Evolutionary conservation across 805 yeast genomes (phyloP).

Genomic region (Candida odintsovae): DNA sequence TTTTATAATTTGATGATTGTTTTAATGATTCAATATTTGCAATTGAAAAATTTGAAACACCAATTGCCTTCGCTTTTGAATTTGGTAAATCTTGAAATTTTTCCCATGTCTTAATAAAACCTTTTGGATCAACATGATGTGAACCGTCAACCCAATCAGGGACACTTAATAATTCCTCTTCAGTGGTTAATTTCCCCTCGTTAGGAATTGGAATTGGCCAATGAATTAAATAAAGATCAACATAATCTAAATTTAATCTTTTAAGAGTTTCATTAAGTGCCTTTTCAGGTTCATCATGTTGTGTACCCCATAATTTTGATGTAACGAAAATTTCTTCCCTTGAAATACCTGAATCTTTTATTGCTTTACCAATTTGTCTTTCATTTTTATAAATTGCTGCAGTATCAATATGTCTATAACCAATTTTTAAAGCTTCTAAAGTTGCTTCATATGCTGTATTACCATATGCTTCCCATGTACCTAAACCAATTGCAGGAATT

Average conservation of each 20-base stretch:
- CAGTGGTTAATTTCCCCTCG: conserved; percentile 42
- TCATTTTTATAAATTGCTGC: conserved; percentile 56
- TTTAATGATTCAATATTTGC: conserved; percentile 11
- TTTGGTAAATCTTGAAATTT: conserved; percentile 10
- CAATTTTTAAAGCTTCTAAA: conserved; percentile 23
- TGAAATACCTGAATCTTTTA: conserved; percentile 49
- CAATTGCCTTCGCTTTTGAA: conserved; percentile 13
- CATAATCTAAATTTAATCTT: conserved; percentile 65
- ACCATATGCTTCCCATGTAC: conserved; percentile 39
- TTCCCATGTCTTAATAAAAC: conserved; percentile 17
- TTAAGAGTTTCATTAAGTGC: conserved; percentile 55
- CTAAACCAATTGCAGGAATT: conserved; percentile 47
- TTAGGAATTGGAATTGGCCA: conserved; percentile 60
- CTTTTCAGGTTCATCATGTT: conserved; percentile 36
- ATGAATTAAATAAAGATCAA: conserved; percentile 74
- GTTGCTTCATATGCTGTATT: conserved; percentile 22
- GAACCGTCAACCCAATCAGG: not conserved
- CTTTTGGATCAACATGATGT: not conserved
- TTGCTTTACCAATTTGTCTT: conserved; percentile 48
- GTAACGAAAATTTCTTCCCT: conserved; percentile 64
- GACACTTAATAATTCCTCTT: conserved; percentile 33
- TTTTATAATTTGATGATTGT: conserved; percentile 9
- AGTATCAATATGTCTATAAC: conserved; percentile 60
- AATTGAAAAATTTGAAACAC: conserved; percentile 21
- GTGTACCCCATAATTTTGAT: conserved; percentile 60